Evolutionary conservation across 176 grass and related monocot species (phyloP).

Genomic region (Carex cristatella): DNA sequence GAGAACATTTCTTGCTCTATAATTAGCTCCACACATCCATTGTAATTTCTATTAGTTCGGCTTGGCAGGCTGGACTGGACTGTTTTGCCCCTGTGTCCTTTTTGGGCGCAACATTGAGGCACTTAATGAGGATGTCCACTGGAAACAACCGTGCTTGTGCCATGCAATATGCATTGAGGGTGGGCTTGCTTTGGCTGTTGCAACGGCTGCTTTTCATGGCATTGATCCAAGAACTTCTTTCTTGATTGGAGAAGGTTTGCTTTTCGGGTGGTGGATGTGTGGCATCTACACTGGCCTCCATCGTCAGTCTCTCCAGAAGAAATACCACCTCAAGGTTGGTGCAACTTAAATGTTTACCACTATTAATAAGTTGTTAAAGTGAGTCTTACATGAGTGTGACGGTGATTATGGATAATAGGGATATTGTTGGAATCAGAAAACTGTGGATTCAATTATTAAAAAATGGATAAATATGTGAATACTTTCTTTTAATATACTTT

Average conservation of each 20-base stretch:
- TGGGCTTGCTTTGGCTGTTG: slow-evolving; percentile 66
- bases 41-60: neutral
- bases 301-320: slow-evolving; percentile 83
- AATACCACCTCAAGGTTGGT: slow-evolving; percentile 83
- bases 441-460: neutral
- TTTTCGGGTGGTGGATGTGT: slow-evolving; percentile 93
- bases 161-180: slow-evolving; percentile 90
- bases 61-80: slow-evolving; percentile 65
- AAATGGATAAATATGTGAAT: neutral
- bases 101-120: slow-evolving; percentile 86
- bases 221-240: slow-evolving; percentile 74
- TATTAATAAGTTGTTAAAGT: neutral
- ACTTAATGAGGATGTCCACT: slow-evolving; percentile 65
- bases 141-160: slow-evolving; percentile 78
- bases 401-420: neutral
- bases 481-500: neutral
- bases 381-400: neutral
- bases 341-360: slow-evolving; percentile 6
- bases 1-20: neutral
- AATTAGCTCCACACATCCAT: neutral
- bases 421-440: neutral
- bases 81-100: slow-evolving; percentile 85
- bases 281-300: slow-evolving; percentile 78
- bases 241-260: slow-evolving; percentile 75
- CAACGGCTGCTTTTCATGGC: slow-evolving; percentile 74